Conservation (phyloP, 169 alveolate genomes). For the Theileria sp. region DNA sequence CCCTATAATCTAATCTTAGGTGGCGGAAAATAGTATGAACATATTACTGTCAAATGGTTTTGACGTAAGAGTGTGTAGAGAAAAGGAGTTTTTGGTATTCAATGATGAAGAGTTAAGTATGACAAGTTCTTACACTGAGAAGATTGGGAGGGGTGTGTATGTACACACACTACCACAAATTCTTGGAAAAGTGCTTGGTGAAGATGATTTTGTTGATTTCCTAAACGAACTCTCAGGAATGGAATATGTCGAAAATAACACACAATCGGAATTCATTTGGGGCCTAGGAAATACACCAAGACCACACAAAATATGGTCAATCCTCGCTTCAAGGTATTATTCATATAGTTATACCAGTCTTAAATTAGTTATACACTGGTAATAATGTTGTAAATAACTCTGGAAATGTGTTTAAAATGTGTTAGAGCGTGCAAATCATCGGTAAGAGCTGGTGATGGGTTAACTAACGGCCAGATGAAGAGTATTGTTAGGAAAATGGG, state of each 20-base stretch:
- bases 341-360: neutral
- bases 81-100: slow-evolving; percentile 22
- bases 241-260: neutral
- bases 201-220: slow-evolving; percentile 62
- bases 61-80: neutral
- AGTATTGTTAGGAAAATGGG: slow-evolving; percentile 82
- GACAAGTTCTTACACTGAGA: neutral
- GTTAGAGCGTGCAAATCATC: slow-evolving; percentile 95
- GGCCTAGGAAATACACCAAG: slow-evolving; percentile 70
- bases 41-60: slow-evolving; percentile 53
- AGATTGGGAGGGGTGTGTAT: slow-evolving; percentile 42
- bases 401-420: neutral
- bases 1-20: slow-evolving; percentile 11
- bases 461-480: slow-evolving; percentile 85
- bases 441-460: slow-evolving; percentile 93
- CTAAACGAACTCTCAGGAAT: slow-evolving; percentile 42
- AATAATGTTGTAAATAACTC: neutral
- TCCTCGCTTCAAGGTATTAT: slow-evolving; percentile 84
- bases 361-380: too few relatives aligned
- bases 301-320: slow-evolving; percentile 81
- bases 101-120: neutral
- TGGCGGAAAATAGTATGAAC: slow-evolving; percentile 47
- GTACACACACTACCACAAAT: slow-evolving; percentile 54
- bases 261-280: slow-evolving; percentile 17
- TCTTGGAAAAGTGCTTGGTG: slow-evolving; percentile 53